Percentiles rank a stretch among this genome's conserved stretches.
These are phyloP conservation scores for Extremus antarcticus DNA, from an alignment of 495 filamentous ascomycete species.

Conservation along the genomic window DNA sequence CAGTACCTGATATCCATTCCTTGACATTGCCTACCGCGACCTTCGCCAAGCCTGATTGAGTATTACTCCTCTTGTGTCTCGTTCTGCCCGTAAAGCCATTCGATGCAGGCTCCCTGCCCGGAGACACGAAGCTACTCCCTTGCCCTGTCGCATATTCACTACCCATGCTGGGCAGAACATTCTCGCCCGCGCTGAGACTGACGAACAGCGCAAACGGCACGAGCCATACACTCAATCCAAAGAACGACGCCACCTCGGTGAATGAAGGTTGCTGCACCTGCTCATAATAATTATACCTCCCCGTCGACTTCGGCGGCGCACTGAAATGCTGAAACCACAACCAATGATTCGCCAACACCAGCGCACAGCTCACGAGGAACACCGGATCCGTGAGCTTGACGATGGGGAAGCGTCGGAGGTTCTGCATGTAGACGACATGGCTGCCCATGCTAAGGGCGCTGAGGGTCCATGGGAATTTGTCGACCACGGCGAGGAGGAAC, in stretches of 20 bases:
- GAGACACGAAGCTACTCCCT: conserved; percentile 32
- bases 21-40: conserved; percentile 69
- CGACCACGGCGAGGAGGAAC: conserved; percentile 61
- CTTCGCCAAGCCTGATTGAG: conserved; percentile 68
- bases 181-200: conserved; percentile 81
- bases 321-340: conserved; percentile 96
- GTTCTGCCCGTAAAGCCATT: conserved; percentile 14
- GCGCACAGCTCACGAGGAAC: conserved; percentile 71
- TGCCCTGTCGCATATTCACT: conserved; percentile 54
- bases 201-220: conserved; percentile 94
- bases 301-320: conserved; percentile 22
- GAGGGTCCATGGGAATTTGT: conserved; percentile 68
- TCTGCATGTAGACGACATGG: conserved; percentile 81
- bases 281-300: conserved; percentile 11
- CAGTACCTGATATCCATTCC: conserved; percentile 61
- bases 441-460: conserved; percentile 66
- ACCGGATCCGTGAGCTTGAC: conserved; percentile 83
- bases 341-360: conserved; percentile 89
- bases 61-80: conserved; percentile 36
- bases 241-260: conserved; percentile 91
- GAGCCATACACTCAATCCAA: conserved; percentile 92
- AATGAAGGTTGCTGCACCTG: conserved; percentile 55
- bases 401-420: conserved; percentile 75
- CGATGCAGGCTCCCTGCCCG: conserved; percentile 26
- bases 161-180: conserved; percentile 82